Evolutionary conservation across 805 yeast species (phyloP).

Genomic region (Komagataella populi): DNA sequence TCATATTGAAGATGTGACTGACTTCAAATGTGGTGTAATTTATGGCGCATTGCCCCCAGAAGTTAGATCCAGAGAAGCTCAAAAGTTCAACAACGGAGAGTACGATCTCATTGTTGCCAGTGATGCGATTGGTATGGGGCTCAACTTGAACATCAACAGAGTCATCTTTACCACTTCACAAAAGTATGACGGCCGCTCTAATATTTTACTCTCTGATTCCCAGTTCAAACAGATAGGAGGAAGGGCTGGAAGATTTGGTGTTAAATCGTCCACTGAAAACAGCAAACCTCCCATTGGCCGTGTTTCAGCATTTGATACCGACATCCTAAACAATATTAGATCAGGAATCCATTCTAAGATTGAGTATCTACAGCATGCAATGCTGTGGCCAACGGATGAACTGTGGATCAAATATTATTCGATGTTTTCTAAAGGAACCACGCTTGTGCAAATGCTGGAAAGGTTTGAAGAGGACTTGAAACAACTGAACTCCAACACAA

Average conservation of each 20-base stretch:
- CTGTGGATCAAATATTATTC: constrained; percentile 57
- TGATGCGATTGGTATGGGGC: constrained; percentile 97
- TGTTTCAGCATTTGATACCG: constrained; percentile 36
- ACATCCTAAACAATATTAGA: constrained; percentile 30
- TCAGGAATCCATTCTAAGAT: constrained; percentile 37
- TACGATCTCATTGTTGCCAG: constrained; percentile 85
- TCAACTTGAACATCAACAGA: constrained; percentile 73
- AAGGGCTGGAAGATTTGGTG: constrained; percentile 74
- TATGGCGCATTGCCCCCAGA: constrained; percentile 97
- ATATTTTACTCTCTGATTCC: constrained; percentile 38
- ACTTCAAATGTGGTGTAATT: constrained; percentile 68
- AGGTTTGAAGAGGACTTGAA: constrained; percentile 29
- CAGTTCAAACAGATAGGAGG: constrained; percentile 90
- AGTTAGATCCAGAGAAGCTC: constrained; percentile 76
- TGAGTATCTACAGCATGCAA: constrained; percentile 41
- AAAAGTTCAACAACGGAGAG: constrained; percentile 62
- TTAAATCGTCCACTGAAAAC: constrained; percentile 9
- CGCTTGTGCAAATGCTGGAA: constrained; percentile 30
- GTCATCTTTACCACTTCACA: constrained; percentile 55
- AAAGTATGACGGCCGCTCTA: constrained; percentile 58
- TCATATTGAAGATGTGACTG: constrained; percentile 49
- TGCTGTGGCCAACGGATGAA: constrained; percentile 69
- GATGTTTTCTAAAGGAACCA: constrained; percentile 37
- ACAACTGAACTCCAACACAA: constrained; percentile 3
- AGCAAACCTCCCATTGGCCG: constrained; percentile 20